Conservation (phyloP, 2,329 filamentous ascomycete genomes). For the Epichloe typhina region DNA sequence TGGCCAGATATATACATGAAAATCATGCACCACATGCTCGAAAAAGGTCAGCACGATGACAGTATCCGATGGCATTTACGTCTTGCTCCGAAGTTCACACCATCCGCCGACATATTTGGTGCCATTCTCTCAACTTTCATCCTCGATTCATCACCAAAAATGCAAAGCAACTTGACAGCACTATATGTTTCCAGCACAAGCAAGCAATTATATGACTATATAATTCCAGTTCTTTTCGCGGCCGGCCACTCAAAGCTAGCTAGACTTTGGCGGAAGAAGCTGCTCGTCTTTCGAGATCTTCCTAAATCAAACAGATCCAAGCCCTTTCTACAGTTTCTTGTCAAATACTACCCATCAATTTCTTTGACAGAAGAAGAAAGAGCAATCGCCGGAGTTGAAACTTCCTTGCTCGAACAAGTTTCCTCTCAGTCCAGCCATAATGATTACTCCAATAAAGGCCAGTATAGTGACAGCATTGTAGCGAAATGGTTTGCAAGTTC, state of each 20-base stretch:
- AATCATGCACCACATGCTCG: slow-evolving; percentile 30
- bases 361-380: slow-evolving; percentile 25
- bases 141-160: slow-evolving; percentile 19
- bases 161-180: slow-evolving; percentile 27
- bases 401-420: not conserved
- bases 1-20: slow-evolving; percentile 40
- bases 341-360: slow-evolving; percentile 30
- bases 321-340: slow-evolving; percentile 35
- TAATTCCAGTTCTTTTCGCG: slow-evolving; percentile 38
- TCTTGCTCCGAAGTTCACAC: slow-evolving; percentile 29
- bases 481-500: slow-evolving; percentile 67
- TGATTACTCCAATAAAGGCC: slow-evolving; percentile 6
- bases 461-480: slow-evolving; percentile 41
- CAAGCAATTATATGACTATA: slow-evolving; percentile 33
- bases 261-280: slow-evolving; percentile 31
- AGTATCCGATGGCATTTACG: slow-evolving; percentile 35
- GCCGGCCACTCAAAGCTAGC: slow-evolving; percentile 32
- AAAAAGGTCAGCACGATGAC: slow-evolving; percentile 22
- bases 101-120: slow-evolving; percentile 27
- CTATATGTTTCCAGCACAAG: slow-evolving; percentile 32
- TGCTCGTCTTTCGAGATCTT: slow-evolving; percentile 27
- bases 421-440: not conserved
- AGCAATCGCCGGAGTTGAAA: slow-evolving; percentile 6
- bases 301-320: slow-evolving; percentile 27
- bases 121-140: slow-evolving; percentile 31